Evolutionary conservation across 1,284 basidiomycete genomes (phyloP), one percentile per base, ranked within the genome.

Genomic region (Termitomyces sp.): DNA sequence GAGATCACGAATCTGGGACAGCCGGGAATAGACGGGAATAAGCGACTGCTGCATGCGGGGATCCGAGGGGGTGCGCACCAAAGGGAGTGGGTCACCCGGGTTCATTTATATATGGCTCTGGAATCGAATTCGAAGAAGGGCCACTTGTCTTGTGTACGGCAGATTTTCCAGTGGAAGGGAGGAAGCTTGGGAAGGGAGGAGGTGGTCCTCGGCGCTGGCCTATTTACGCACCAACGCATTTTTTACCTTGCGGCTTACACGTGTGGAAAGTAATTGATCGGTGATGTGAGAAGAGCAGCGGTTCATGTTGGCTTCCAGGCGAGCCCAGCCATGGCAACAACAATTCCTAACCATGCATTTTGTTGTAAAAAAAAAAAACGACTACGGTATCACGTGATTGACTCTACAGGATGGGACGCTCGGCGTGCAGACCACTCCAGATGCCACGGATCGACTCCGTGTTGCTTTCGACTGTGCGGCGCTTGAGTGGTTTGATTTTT

Each of bases 401-500:
- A 1, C 2, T 33, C 40, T 63, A 79, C 58, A 79, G 68, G 7
- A 61, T 53, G 1, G 80, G 81, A 48, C 77, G 73, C 62, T 83
- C 79, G 59, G 85, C 84, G 63, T 92, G 90, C 59, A 92, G 68
- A 42, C 90, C 89, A 67, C 86, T 89, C 90, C 90, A 92, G 61
- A 93, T 90, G 52, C 91, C 91, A 68, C 91, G 83, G 24, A 88
- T 78, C 30, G 89, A 80, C 71, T 90, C 88, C 50, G 86, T 85
- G 41, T 80, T 82, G 65, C 87, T 90, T 74, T 90, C 84, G 34
- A 93, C 85, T 19, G 80, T 77, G 58, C 82, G 77, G 24, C 86
- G 76, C 64, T 80, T 92, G 63, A 93, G 73, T 17, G 84, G 78
- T 63, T 83, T 85, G 58, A 94, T 92, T 71, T 90, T 90, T 46